Percentiles rank a stretch among this genome's conserved stretches.
Conservation (phyloP, 2,329 filamentous ascomycete species). For the Fusarium xylarioides region DNA sequence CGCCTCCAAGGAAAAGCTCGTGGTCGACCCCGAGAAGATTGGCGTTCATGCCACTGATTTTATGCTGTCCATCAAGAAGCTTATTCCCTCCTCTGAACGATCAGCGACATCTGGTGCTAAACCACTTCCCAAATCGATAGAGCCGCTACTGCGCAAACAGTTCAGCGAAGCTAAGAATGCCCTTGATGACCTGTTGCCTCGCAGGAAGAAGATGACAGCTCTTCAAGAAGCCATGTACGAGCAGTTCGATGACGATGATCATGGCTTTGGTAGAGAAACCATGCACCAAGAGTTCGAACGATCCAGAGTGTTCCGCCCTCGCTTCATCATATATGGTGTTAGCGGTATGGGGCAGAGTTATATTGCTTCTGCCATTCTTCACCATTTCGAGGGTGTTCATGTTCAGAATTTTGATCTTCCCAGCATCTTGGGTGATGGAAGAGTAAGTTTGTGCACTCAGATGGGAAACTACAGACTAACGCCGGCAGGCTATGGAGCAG, state of each 20-base stretch:
- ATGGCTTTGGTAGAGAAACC: slow-evolving; percentile 85
- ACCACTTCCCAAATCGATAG: slow-evolving; percentile 80
- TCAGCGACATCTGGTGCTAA: slow-evolving; percentile 86
- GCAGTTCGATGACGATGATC: slow-evolving; percentile 81
- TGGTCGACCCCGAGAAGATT: slow-evolving; percentile 87
- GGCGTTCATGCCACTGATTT: slow-evolving; percentile 92
- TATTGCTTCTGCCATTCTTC: slow-evolving; percentile 82
- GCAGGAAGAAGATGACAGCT: slow-evolving; percentile 86
- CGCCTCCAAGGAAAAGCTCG: slow-evolving; percentile 84
- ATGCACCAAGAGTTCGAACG: slow-evolving; percentile 82
- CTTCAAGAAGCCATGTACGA: slow-evolving; percentile 94
- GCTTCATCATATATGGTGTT: slow-evolving; percentile 82
- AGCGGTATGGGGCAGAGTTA: slow-evolving; percentile 95
- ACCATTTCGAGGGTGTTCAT: slow-evolving; percentile 92
- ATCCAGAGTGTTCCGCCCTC: slow-evolving; percentile 86
- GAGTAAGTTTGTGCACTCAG: slow-evolving; percentile 59
- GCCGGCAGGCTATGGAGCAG: slow-evolving; percentile 74
- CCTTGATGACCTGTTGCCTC: slow-evolving; percentile 80
- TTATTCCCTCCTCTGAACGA: slow-evolving; percentile 92
- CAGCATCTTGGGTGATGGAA: slow-evolving; percentile 83
- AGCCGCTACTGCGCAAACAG: slow-evolving; percentile 80
- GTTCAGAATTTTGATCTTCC: slow-evolving; percentile 94
- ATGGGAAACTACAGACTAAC: slow-evolving; percentile 31
- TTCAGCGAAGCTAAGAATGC: slow-evolving; percentile 73
- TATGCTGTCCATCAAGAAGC: slow-evolving; percentile 95